Evolutionary conservation across 352 stramenopile genomes (phyloP).

Genomic region (Phytophthora europaea): DNA sequence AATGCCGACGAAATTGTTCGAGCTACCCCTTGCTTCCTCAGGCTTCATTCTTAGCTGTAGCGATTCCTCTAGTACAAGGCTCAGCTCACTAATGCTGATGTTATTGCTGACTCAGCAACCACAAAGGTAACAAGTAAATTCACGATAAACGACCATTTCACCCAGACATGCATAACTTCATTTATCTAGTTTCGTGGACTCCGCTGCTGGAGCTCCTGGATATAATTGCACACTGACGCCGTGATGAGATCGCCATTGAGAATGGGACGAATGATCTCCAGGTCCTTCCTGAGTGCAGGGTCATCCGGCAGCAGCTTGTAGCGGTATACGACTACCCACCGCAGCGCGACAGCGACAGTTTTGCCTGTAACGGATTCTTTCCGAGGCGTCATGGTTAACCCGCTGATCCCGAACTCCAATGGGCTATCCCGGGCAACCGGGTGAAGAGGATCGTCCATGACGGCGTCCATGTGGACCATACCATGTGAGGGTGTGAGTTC

Average conservation of each 20-base stretch:
- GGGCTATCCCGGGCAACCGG: conserved; percentile 11
- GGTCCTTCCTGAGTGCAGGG: conserved; percentile 19
- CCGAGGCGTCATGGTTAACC: conserved; percentile 37
- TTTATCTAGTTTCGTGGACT: background rate
- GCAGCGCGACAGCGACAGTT: conserved; percentile 32
- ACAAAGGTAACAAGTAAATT: background rate
- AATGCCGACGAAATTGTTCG: background rate
- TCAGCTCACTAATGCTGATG: background rate
- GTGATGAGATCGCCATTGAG: conserved; percentile 42
- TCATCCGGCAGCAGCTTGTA: conserved; percentile 47
- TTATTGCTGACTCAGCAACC: background rate
- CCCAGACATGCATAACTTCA: no score
- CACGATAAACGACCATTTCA: no score
- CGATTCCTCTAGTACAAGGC: no score
- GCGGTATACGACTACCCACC: conserved; percentile 41
- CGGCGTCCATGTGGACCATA: conserved; percentile 42
- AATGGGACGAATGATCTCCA: conserved; percentile 38
- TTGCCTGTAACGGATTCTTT: conserved; percentile 27
- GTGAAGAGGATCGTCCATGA: conserved; percentile 36
- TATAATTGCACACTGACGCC: conserved; percentile 30
- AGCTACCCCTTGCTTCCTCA: background rate
- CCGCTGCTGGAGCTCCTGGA: conserved; percentile 19
- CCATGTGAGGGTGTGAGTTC: conserved; percentile 31
- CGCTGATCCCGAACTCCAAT: conserved; percentile 32
- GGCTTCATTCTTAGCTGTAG: no score